Percentiles rank a stretch among this genome's conserved stretches.
Evolutionary conservation across 192 early-diverging fungal genomes (phyloP).

Genomic region (Backusella sp.): DNA sequence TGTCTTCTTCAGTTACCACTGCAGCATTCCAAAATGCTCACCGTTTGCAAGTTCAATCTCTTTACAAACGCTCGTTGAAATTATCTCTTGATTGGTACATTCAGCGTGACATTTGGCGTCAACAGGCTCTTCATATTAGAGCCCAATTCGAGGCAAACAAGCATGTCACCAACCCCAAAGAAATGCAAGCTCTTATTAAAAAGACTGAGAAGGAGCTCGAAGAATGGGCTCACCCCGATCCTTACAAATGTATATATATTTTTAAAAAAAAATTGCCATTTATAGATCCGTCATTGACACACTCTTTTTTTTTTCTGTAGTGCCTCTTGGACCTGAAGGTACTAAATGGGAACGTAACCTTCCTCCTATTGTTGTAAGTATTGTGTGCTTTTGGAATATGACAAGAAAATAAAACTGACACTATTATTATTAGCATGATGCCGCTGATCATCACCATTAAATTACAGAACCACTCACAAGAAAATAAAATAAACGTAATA

Average conservation of each 20-base stretch:
- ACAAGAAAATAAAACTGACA: not conserved
- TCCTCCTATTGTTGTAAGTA: slow-evolving; percentile 50
- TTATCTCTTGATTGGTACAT: slow-evolving; percentile 89
- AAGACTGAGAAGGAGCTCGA: slow-evolving; percentile 74
- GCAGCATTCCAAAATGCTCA: slow-evolving; percentile 53
- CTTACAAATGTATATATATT: slow-evolving; percentile 73
- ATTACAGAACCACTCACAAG: not conserved
- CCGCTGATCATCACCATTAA: slow-evolving; percentile 21
- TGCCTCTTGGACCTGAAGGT: slow-evolving; percentile 65
- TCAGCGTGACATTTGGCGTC: slow-evolving; percentile 72
- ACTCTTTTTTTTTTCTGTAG: slow-evolving; percentile 40
- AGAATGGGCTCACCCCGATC: slow-evolving; percentile 76
- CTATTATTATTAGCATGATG: not conserved
- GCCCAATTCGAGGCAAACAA: slow-evolving; percentile 82
- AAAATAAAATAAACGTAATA: not conserved
- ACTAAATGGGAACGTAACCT: slow-evolving; percentile 84
- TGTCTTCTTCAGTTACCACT: slow-evolving; percentile 23
- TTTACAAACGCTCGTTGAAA: slow-evolving; percentile 85
- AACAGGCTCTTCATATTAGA: slow-evolving; percentile 82
- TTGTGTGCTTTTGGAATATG: not conserved
- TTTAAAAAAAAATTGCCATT: not conserved
- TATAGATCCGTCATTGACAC: not conserved
- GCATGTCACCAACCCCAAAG: slow-evolving; percentile 66
- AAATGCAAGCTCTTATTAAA: slow-evolving; percentile 63
- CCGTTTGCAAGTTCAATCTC: slow-evolving; percentile 68